These are phyloP conservation scores for Lactifluus echinatus DNA, from an alignment of 768 basidiomycete genomes.

Conservation along the genomic window DNA sequence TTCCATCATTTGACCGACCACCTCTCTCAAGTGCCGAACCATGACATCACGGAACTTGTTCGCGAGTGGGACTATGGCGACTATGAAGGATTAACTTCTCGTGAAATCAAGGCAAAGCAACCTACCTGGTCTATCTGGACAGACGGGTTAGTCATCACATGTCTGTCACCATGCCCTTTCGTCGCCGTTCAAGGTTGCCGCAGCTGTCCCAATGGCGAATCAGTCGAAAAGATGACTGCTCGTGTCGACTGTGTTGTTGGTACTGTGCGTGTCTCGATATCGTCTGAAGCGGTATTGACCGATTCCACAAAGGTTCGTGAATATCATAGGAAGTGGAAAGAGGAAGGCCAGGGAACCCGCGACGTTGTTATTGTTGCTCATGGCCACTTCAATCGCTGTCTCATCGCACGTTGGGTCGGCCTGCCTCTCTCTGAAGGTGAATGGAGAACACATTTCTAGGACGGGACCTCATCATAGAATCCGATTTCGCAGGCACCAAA, in stretches of 20 bases:
- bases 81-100: conserved; percentile 74
- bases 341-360: conserved; percentile 54
- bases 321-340: conserved; percentile 61
- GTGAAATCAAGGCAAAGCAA: conserved; percentile 62
- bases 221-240: conserved; percentile 63
- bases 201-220: conserved; percentile 87
- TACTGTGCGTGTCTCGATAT: conserved; percentile 38
- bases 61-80: conserved; percentile 90
- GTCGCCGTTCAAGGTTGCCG: neutral
- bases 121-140: conserved; percentile 76
- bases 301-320: conserved; percentile 48
- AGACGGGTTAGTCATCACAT: conserved; percentile 60
- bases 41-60: conserved; percentile 54
- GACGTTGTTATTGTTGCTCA: conserved; percentile 90
- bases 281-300: neutral
- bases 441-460: neutral
- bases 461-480: conserved; percentile 3
- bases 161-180: neutral
- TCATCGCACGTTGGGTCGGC: conserved; percentile 77
- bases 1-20: conserved; percentile 72
- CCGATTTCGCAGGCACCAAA: conserved; percentile 2
- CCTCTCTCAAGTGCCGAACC: conserved; percentile 37
- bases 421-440: conserved; percentile 52
- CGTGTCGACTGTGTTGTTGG: conserved; percentile 72
- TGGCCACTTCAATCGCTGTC: conserved; percentile 69